A percentile compares a stretch with the other conserved stretches of the same genome.
phyloP scores from a whole-genome alignment of 2,329 filamentous ascomycete species.

The Aspergillus terreus region DNA sequence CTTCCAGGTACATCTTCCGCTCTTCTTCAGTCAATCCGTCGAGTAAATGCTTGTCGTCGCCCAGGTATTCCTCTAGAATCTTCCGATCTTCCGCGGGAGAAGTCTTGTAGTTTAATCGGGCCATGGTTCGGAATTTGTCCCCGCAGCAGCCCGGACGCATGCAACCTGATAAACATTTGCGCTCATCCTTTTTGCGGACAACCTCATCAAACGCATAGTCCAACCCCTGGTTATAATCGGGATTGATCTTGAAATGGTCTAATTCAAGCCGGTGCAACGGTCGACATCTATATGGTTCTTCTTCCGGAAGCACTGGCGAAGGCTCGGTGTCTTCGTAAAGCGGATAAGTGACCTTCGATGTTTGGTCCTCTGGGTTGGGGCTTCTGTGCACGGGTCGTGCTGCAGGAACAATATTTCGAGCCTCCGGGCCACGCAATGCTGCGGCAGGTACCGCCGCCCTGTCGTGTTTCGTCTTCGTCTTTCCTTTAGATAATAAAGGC shows the following conservation, averaged over 20 bases:
- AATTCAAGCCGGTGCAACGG: slow-evolving; percentile 57
- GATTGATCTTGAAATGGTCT: slow-evolving; percentile 80
- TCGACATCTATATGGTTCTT: slow-evolving; percentile 54
- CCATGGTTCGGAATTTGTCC: slow-evolving; percentile 64
- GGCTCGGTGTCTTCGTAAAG: neutral
- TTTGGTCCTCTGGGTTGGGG: neutral
- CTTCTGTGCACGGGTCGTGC: neutral
- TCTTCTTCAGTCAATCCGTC: slow-evolving; percentile 56
- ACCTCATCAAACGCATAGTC: slow-evolving; percentile 72
- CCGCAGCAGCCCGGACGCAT: slow-evolving; percentile 74
- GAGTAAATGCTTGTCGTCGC: slow-evolving; percentile 34
- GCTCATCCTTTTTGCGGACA: slow-evolving; percentile 65
- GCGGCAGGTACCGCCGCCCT: neutral
- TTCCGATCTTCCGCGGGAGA: slow-evolving; percentile 21
- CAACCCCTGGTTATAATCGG: slow-evolving; percentile 64
- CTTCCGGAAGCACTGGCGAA: slow-evolving; percentile 19
- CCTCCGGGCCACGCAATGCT: neutral
- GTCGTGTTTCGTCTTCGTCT: neutral
- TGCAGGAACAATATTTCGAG: neutral
- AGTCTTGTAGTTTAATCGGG: slow-evolving; percentile 34
- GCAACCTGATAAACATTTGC: slow-evolving; percentile 70
- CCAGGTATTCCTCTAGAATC: slow-evolving; percentile 54
- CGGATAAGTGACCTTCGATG: neutral
- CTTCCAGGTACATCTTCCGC: slow-evolving; percentile 63
- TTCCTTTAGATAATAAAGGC: slow-evolving; percentile 9